Base-by-base conservation (phyloP, 805 yeast species). In the Candida maltosa region DNA sequence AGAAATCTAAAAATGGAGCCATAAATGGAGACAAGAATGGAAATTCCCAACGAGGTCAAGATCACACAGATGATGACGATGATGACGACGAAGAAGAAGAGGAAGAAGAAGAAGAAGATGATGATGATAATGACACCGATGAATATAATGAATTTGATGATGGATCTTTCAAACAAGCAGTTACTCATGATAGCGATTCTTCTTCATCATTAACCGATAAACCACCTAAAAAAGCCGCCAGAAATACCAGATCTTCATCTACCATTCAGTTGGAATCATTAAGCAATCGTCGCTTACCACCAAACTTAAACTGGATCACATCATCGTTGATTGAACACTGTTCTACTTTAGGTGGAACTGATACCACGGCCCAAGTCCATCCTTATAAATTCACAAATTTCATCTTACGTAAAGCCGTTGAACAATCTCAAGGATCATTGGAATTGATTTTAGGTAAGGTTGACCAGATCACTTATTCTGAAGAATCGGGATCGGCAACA, bases 341-440 rank as follows among this genome's bases (percentile, higher is more conserved):
- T 81, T 78, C 89, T 2, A 73, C 77, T 6, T 61, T 91, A 33
- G 97, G 97, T 20, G 91, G 85, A 16, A 73, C 76, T 20, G 89
- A 83, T 41, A 80, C 94, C 10, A 91, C 97, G 1, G 97, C 97
- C 0, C 97, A 93, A 61, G 96, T 93, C 5, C 97, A 91, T 55
- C 97, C 98, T 2, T 87, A 83, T 62, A 83, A 83, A 53, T 89
- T 93, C 61, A 91, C 97, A n/a, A 83, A 83, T 36, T 85, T 76
- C 53, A 68, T 91, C 8, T 62, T 91, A 42, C 76, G 78, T 44
- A 83, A 86, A 52, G 94, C 95, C 32, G 76, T 84, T 47, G 87
- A 83, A 45, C 51, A 54, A 20, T 45, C 65, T 29, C 65, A 83
- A 2, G 95, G 93, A 6, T 78, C 84, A 14, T 85, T 89, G n/a